Evolutionary conservation across 441 rosid species (phyloP).

Genomic region (Populus hybrid): DNA sequence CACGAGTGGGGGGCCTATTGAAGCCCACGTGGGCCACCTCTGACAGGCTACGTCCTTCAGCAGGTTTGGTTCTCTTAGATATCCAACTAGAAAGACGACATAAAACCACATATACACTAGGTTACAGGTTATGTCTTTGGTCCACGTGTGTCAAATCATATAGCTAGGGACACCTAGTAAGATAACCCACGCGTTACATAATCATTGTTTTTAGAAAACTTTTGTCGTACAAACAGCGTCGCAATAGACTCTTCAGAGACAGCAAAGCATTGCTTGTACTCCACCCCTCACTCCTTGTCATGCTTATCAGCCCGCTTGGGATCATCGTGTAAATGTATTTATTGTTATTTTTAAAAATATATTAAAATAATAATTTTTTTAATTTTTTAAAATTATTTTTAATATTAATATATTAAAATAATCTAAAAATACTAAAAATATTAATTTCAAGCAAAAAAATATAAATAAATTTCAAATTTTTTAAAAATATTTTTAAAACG

Average conservation of each 20-base stretch:
- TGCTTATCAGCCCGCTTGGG: no score
- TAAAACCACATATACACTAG: background rate
- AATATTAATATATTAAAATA: no score
- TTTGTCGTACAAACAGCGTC: background rate
- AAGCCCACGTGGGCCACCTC: slow-evolving; percentile 37
- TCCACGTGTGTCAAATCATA: slow-evolving; percentile 31
- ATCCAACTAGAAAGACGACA: background rate
- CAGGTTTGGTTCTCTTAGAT: no score
- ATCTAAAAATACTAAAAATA: no score
- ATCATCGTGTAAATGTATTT: no score
- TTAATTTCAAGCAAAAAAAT: no score
- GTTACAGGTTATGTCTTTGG: background rate
- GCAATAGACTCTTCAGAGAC: background rate
- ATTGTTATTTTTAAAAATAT: no score
- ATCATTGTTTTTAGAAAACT: slow-evolving; percentile 26
- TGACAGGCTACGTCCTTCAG: background rate
- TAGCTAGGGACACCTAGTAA: slow-evolving; percentile 2
- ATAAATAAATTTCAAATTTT: no score
- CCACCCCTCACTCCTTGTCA: background rate
- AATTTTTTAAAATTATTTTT: no score
- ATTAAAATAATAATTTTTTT: no score
- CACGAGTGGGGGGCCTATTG: slow-evolving; percentile 34
- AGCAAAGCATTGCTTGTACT: background rate
- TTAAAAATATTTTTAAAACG: no score
- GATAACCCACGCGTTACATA: slow-evolving; percentile 20